Conservation (phyloP, 352 stramenopile genomes). For the Globisporangium okanoganense region DNA sequence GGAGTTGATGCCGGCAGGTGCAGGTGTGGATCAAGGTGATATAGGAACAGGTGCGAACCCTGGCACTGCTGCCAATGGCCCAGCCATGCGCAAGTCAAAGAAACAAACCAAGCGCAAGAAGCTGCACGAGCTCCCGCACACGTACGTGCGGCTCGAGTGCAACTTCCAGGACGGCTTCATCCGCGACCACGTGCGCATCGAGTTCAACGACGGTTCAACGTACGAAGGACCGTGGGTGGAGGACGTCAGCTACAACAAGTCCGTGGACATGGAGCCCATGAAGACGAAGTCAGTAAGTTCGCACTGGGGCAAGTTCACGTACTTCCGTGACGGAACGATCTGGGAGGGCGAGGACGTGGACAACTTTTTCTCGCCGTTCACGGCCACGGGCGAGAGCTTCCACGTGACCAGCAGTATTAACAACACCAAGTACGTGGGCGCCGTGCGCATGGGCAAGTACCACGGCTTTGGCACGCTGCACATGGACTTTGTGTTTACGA, state of each 20-base stretch:
- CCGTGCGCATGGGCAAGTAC: slow-evolving; percentile 53
- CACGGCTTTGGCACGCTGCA: slow-evolving; percentile 71
- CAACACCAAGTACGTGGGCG: slow-evolving; percentile 47
- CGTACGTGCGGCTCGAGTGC: slow-evolving; percentile 70
- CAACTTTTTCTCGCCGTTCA: slow-evolving; percentile 82
- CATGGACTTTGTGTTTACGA: slow-evolving; percentile 52
- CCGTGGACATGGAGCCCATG: slow-evolving; percentile 33
- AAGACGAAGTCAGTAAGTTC: slow-evolving; percentile 32
- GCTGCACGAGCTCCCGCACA: slow-evolving; percentile 46
- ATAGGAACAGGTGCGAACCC: not conserved
- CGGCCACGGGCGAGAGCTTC: slow-evolving; percentile 50
- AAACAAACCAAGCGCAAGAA: slow-evolving; percentile 12
- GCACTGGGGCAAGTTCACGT: slow-evolving; percentile 79
- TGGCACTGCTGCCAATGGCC: not conserved
- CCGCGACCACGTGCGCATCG: slow-evolving; percentile 53
- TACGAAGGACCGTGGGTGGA: slow-evolving; percentile 84
- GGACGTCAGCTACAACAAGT: slow-evolving; percentile 47
- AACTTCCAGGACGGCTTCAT: slow-evolving; percentile 67
- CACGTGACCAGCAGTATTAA: slow-evolving; percentile 45
- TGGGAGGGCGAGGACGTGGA: slow-evolving; percentile 77
- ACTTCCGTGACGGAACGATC: slow-evolving; percentile 48
- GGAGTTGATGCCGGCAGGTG: not conserved
- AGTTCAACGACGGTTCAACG: slow-evolving; percentile 74
- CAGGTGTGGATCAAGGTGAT: not conserved
- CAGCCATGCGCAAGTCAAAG: not conserved